Percentiles rank a stretch among this genome's conserved stretches.
Evolutionary conservation across 805 yeast species (phyloP).

Genomic region (Schizosaccharomyces lindneri): DNA sequence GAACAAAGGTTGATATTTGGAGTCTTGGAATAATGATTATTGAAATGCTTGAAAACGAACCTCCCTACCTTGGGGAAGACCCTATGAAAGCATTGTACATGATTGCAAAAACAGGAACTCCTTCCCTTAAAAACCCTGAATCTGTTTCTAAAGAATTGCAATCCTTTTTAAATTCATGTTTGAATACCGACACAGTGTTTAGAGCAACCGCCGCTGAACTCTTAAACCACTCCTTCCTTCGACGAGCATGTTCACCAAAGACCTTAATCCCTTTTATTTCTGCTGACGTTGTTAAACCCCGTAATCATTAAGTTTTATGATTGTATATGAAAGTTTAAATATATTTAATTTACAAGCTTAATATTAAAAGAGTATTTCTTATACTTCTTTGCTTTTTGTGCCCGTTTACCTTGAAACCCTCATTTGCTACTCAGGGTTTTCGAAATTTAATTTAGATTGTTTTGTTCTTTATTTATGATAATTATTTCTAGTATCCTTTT

Average conservation of each 20-base stretch:
- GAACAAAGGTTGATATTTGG: slow-evolving; percentile 66
- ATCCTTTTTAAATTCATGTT: slow-evolving; percentile 67
- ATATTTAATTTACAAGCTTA: background rate
- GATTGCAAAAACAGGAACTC: slow-evolving; percentile 64
- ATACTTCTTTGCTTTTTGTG: no score
- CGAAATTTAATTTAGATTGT: no score
- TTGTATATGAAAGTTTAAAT: background rate
- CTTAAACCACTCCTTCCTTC: slow-evolving; percentile 42
- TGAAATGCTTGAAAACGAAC: slow-evolving; percentile 71
- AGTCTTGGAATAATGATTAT: slow-evolving; percentile 66
- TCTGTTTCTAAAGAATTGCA: slow-evolving; percentile 48
- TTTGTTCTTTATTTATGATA: no score
- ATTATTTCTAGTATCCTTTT: background rate
- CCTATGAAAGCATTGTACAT: slow-evolving; percentile 53
- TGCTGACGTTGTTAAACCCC: background rate
- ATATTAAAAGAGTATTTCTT: no score
- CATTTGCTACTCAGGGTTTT: no score
- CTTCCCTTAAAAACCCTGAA: slow-evolving; percentile 47
- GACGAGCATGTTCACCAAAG: background rate
- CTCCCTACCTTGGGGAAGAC: slow-evolving; percentile 59
- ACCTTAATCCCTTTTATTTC: background rate
- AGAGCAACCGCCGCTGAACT: slow-evolving; percentile 81
- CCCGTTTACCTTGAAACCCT: no score
- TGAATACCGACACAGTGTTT: slow-evolving; percentile 79
- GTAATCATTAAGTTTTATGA: background rate